Evolutionary conservation across 306 rosid species (phyloP), one percentile per base, ranked within the genome.

Genomic region (Myrica gale): DNA sequence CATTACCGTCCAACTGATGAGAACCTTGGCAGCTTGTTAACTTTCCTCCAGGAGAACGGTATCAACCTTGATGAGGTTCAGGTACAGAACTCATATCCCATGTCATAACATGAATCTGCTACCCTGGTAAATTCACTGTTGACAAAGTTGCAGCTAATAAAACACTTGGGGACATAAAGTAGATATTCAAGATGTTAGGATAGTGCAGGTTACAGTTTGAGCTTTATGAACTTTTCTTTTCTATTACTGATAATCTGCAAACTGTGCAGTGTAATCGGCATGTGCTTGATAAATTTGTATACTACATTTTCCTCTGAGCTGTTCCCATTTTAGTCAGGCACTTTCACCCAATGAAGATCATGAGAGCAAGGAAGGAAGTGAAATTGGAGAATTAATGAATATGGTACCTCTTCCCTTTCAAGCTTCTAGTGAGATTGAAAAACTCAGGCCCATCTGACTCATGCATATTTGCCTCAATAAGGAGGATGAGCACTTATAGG

Each of bases 1-100:
- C 88, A 85, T 63, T 85, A 76, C 53, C 80, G 80, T 56, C 88
- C 88, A 45, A 85, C 82, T 1, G 79, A 76, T 41, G 78, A 75
- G 54, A 85, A 82, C 44, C 82, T 73, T 26, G 67, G 74, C 76
- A 84, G 58, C 78, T 82, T 85, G 58, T 51, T 79, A 53, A 53
- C 82, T 43, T 85, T 85, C 84, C 88, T 82, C 26, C 10, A 61
- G 54, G 86, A 82, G 58, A 79, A 73, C 41, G 74, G 79, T 55
- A 81, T 79, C 60, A 44, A 70, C 70, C 82, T 85, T 52, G 80
- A 78, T 44, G 73, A 63, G 72, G 82, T 85, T 42, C 79, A 76
- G 82, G 88, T 85, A 57, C 48, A 47, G 11, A 46, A 51, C 72
- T 63, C 45, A 60, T 41, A 51, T 9, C 12, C 50, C 61, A 7